Evolutionary conservation across 768 basidiomycete species (phyloP), one percentile per base, ranked within the genome.

Genomic region (Rhodotorula diobovata): DNA sequence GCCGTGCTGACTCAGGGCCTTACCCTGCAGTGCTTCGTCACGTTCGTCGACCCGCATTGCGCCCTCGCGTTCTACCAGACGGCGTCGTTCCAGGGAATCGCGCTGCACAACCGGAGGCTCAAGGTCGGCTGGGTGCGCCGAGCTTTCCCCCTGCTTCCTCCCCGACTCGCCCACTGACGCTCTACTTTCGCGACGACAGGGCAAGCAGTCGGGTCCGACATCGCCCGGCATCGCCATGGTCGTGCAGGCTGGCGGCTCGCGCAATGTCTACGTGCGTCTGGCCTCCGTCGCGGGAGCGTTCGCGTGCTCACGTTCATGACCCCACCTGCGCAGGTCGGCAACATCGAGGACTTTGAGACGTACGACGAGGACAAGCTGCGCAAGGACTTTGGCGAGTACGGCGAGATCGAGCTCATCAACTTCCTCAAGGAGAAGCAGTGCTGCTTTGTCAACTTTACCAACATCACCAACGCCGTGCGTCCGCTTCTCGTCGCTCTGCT

Each of bases 31-130:
- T 78, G 78, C 71, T 99, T 98, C 74, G 90, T 97, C 64, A 77
- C 76, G 10, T 76, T 99, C 79, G 88, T 97, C 74, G 93, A 97
- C 78, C 90, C 93, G 20, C 88, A 89, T 0, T 90, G 91, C 61
- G 94, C 96, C 4, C 89, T 91, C 78, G 90, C 90, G 18, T 97
- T 99, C 85, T 93, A 87, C 86, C 90, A 95, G 78, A 88, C 92
- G 48, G 93, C 95, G 25, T 87, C 89, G 2, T 89, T 87, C 79
- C 89, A 93, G 75, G 93, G 94, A 12, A 83, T 99, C 66, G 91
- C 89, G 34, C 84, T 98, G 68, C 94, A 93, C 83, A 91, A 93
- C 81, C 89, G 94, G 54, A 87, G 93, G 37, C 86, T 98, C 72
- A 98, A 97, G 84, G 87, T 97, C 76, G 94, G 95, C 58, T 99